Evolutionary conservation across 2,329 filamentous ascomycete genomes (phyloP).

Genomic region (Ceratocystis alfenasii): DNA sequence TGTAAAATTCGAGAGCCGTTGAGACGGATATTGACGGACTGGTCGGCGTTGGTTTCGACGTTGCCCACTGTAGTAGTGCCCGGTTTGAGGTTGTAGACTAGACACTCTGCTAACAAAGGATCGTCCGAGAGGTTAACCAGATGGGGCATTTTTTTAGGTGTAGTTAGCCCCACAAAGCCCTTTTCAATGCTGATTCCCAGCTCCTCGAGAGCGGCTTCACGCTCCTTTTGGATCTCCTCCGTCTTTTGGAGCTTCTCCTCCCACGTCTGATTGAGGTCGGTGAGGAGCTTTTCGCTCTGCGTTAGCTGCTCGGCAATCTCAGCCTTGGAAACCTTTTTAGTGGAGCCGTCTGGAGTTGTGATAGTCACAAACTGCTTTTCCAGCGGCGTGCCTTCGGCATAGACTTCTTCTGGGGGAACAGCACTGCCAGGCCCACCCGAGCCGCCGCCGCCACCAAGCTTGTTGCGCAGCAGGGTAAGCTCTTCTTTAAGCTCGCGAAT

Average conservation of each 20-base stretch:
- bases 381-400: slow-evolving; percentile 80
- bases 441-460: slow-evolving; percentile 50
- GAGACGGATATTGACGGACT: slow-evolving; percentile 75
- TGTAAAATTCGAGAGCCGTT: slow-evolving; percentile 88
- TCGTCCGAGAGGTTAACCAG: slow-evolving; percentile 95
- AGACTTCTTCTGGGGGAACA: slow-evolving; percentile 62
- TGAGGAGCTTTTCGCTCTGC: slow-evolving; percentile 91
- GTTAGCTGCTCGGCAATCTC: slow-evolving; percentile 94
- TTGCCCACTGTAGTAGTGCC: slow-evolving; percentile 91
- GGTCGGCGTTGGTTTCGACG: slow-evolving; percentile 65
- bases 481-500: slow-evolving; percentile 97
- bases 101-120: slow-evolving; percentile 82
- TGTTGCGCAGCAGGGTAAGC: slow-evolving; percentile 69
- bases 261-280: slow-evolving; percentile 96
- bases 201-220: slow-evolving; percentile 88
- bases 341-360: slow-evolving; percentile 65
- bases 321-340: slow-evolving; percentile 95
- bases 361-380: slow-evolving; percentile 97
- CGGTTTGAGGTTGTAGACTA: slow-evolving; percentile 96
- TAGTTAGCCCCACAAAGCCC: slow-evolving; percentile 87
- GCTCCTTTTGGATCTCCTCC: slow-evolving; percentile 93
- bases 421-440: slow-evolving; percentile 38
- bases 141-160: slow-evolving; percentile 98
- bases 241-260: slow-evolving; percentile 92
- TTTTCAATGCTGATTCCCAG: slow-evolving; percentile 98